Conservation (phyloP, 257 asterid genomes). For the Buddleja alternifolia region DNA sequence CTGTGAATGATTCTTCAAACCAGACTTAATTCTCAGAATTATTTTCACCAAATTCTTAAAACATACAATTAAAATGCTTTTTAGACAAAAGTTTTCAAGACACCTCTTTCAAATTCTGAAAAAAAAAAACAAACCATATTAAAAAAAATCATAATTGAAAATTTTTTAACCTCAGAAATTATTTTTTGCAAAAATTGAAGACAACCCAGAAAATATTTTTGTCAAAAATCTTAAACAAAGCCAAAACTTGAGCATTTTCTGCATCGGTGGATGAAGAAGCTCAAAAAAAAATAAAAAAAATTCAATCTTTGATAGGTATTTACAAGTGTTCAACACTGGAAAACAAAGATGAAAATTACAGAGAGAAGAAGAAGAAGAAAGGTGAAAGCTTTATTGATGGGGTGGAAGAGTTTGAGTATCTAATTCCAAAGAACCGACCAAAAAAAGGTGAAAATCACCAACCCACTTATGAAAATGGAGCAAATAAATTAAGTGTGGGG, state of each 20-base stretch:
- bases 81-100: too few relatives aligned
- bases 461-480: slow-evolving; percentile 53
- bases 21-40: slow-evolving; percentile 7
- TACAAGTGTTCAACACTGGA: slow-evolving; percentile 32
- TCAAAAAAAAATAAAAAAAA: slow-evolving; percentile 42
- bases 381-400: slow-evolving; percentile 29
- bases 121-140: slow-evolving; percentile 26
- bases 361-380: slow-evolving; percentile 20
- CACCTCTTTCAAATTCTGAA: not conserved
- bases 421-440: slow-evolving; percentile 59
- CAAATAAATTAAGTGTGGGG: slow-evolving; percentile 59
- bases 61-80: not conserved
- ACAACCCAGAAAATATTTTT: slow-evolving; percentile 29
- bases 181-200: slow-evolving; percentile 9
- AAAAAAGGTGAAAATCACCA: slow-evolving; percentile 50
- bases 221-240: slow-evolving; percentile 10
- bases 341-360: slow-evolving; percentile 17
- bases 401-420: slow-evolving; percentile 48
- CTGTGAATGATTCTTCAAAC: slow-evolving; percentile 13
- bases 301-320: slow-evolving; percentile 44
- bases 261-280: too few relatives aligned
- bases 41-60: slow-evolving; percentile 11
- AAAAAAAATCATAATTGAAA: slow-evolving; percentile 24
- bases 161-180: not conserved
- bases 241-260: too few relatives aligned